phyloP scores from a whole-genome alignment of 2,329 filamentous ascomycete species.

The Colletotrichum spinosum region DNA sequence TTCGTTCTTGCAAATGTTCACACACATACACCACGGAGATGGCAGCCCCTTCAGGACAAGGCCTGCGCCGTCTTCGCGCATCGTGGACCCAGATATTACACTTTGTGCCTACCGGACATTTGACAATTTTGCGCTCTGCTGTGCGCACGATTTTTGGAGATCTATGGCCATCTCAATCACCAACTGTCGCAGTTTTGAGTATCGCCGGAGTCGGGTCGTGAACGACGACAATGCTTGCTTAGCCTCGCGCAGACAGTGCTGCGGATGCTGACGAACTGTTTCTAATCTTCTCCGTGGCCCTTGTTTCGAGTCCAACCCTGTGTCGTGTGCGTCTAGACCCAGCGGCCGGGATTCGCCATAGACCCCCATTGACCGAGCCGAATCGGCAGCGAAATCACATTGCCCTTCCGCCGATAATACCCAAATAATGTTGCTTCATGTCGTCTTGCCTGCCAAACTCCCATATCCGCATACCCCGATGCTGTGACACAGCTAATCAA shows the following conservation, averaged over 20 bases:
- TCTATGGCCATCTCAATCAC: constrained; percentile 8
- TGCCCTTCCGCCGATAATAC: constrained; percentile 6
- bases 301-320: constrained; percentile 20
- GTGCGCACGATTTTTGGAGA: constrained; percentile 4
- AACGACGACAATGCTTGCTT: constrained; percentile 22
- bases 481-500: constrained; percentile 25
- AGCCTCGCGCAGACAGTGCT: constrained; percentile 11
- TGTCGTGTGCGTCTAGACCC: constrained; percentile 10
- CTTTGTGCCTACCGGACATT: constrained; percentile 4
- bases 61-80: constrained; percentile 23
- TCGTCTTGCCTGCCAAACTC: constrained; percentile 31
- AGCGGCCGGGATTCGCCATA: constrained; percentile 15
- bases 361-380: constrained; percentile 1
- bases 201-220: constrained; percentile 20
- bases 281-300: constrained; percentile 12
- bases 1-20: neutral
- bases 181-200: constrained; percentile 14
- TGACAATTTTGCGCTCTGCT: too few species aligned
- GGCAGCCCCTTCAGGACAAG: constrained; percentile 25
- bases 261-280: constrained; percentile 13
- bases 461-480: constrained; percentile 26
- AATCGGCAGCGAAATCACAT: constrained; percentile 10
- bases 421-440: constrained; percentile 14
- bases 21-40: constrained; percentile 29
- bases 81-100: constrained; percentile 8